Evolutionary conservation across 2,329 filamentous ascomycete genomes (phyloP).

Genomic region (Tolypocladium cylindrosporum): DNA sequence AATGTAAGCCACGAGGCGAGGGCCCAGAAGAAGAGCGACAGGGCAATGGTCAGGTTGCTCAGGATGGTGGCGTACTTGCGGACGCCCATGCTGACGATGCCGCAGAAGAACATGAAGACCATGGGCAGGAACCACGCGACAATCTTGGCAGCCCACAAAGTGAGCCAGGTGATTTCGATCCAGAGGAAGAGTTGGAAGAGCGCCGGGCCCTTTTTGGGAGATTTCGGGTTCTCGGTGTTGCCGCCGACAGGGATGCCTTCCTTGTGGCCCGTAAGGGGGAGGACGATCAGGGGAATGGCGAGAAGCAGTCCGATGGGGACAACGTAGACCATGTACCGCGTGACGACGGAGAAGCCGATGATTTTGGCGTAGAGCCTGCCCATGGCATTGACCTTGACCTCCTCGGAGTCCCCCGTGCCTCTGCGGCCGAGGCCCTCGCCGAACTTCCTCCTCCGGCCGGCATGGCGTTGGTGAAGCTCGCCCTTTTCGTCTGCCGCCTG

Average conservation of each 20-base stretch:
- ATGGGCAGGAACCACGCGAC: constrained; percentile 49
- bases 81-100: constrained; percentile 59
- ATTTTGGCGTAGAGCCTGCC: constrained; percentile 57
- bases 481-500: constrained; percentile 34
- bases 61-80: constrained; percentile 61
- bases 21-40: constrained; percentile 61
- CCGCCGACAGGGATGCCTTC: constrained; percentile 27
- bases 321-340: constrained; percentile 59
- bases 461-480: constrained; percentile 22
- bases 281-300: constrained; percentile 50
- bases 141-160: constrained; percentile 58
- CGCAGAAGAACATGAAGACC: constrained; percentile 58
- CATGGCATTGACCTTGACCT: constrained; percentile 52
- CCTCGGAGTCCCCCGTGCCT: constrained; percentile 37
- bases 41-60: constrained; percentile 51
- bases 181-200: constrained; percentile 56
- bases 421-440: constrained; percentile 27
- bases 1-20: constrained; percentile 54
- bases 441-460: constrained; percentile 41
- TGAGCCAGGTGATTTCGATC: constrained; percentile 59
- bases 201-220: constrained; percentile 27
- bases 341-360: constrained; percentile 51
- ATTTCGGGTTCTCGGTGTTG: constrained; percentile 2
- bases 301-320: constrained; percentile 52
- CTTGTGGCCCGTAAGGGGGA: constrained; percentile 32